Base-by-base conservation (phyloP, 331 rosid species). In the Prunus yedoensis region DNA sequence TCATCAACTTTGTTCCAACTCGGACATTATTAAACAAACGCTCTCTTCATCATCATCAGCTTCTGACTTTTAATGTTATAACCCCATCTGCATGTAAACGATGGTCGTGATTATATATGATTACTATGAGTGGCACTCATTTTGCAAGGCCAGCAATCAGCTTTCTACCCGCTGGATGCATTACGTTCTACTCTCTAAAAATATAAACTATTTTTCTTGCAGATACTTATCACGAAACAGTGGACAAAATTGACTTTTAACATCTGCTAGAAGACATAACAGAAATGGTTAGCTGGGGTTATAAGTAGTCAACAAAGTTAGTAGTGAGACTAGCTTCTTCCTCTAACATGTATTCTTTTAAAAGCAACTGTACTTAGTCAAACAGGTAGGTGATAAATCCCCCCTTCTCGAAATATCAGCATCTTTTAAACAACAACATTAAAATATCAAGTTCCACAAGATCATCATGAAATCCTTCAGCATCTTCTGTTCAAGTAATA, bases 231-330 rank as follows among this genome's bases (percentile, higher is more conserved):
- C 68, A 71, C 54, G 75, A 80, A 83, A 76, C 64, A 68, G 81
- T 75, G 91, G 91, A 89, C 91, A 82, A 80, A 77, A 8, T 54
- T 35, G 75, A 71, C 75, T 56, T 38, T 61, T 20, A 38, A 60
- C 68, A 21, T 60, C n/a, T 70, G 54, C 49, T 18, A 52, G 30
- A 51, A 2, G 27, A 70, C 28, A 5, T 38, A 53, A 5, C 80
- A 74, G 75, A 84, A 85, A 81, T 87, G 85, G 80, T 54, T 70
- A 74, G 83, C 77, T 71, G n/a, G 65, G 82, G 78, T 79, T 20
- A 23, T 13, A 57, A 43, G 16, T 32, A 23, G 73, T 58, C 76
- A 71, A 38, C 38, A 21, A 16, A 71, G 66, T 41, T 35, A 45
- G 76, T 71, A 41, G 17, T 16, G 6, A 21, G 30, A 56, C 28